phyloP scores from a whole-genome alignment of 1,139 yeast genomes.

The Hyphopichia buzzinii region DNA sequence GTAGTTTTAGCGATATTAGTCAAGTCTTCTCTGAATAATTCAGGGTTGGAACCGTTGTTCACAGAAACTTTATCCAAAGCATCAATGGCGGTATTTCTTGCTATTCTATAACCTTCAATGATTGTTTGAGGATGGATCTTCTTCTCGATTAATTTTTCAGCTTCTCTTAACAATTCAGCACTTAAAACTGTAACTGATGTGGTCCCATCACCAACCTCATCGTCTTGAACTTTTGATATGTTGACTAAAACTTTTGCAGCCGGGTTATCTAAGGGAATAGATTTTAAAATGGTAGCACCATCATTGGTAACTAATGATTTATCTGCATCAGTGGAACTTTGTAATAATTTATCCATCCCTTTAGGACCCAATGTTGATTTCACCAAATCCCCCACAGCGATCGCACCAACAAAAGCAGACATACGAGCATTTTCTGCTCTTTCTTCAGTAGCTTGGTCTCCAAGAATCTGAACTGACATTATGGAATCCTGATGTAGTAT shows the following conservation, averaged over 20 bases:
- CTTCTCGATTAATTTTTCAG: slow-evolving; percentile 87
- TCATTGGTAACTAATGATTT: slow-evolving; percentile 87
- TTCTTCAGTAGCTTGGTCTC: slow-evolving; percentile 97
- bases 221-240: slow-evolving; percentile 95
- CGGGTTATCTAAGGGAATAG: slow-evolving; percentile 95
- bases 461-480: slow-evolving; percentile 87
- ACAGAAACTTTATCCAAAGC: slow-evolving; percentile 78
- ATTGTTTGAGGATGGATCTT: slow-evolving; percentile 98
- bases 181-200: slow-evolving; percentile 95
- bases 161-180: slow-evolving; percentile 91
- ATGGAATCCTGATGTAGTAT: too few relatives aligned
- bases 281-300: slow-evolving; percentile 94
- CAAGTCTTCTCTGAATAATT: slow-evolving; percentile 71
- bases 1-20: slow-evolving; percentile 90
- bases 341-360: slow-evolving; percentile 95
- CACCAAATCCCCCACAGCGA: slow-evolving; percentile 96
- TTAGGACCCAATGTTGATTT: slow-evolving; percentile 96
- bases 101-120: slow-evolving; percentile 92
- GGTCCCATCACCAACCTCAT: slow-evolving; percentile 98
- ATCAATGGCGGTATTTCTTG: slow-evolving; percentile 75
- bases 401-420: slow-evolving; percentile 97
- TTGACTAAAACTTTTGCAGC: slow-evolving; percentile 97
- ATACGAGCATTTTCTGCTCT: slow-evolving; percentile 97
- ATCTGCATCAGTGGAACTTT: slow-evolving; percentile 75
- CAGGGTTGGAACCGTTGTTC: slow-evolving; percentile 64